Evolutionary conservation across 352 stramenopile genomes (phyloP).

Genomic region (Discostella stelligera): DNA sequence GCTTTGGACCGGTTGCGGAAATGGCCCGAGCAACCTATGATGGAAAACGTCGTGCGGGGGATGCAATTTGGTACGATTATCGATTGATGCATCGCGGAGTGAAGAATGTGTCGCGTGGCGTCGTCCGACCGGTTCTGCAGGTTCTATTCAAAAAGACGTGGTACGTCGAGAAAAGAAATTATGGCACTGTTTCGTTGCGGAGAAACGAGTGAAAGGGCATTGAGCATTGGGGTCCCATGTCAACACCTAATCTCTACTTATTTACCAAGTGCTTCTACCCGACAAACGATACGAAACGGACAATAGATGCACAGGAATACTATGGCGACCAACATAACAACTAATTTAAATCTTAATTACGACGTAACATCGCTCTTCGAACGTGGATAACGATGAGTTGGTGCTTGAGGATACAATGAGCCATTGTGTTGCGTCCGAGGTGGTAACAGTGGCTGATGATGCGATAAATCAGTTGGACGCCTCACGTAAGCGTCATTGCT

Average conservation of each 20-base stretch:
- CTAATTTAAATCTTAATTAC: not conserved
- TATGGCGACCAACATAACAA: not conserved
- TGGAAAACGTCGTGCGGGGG: slow-evolving; percentile 42
- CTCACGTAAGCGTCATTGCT: not conserved
- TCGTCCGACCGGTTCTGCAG: slow-evolving; percentile 58
- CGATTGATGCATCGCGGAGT: slow-evolving; percentile 65
- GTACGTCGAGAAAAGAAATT: slow-evolving; percentile 67
- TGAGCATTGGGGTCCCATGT: too few relatives aligned
- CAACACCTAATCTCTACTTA: too few relatives aligned
- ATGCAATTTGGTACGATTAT: slow-evolving; percentile 71
- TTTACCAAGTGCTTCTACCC: too few relatives aligned
- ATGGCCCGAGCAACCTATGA: slow-evolving; percentile 37
- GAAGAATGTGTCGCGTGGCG: slow-evolving; percentile 32
- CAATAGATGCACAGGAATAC: too few relatives aligned
- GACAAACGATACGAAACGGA: too few relatives aligned
- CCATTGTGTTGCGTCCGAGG: not conserved
- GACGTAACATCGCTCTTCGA: slow-evolving; percentile 6
- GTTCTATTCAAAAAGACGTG: slow-evolving; percentile 60
- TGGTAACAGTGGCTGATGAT: not conserved
- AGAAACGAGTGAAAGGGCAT: not conserved
- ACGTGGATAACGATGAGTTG: not conserved
- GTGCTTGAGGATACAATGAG: not conserved
- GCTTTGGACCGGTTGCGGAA: slow-evolving; percentile 55
- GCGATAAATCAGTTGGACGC: not conserved
- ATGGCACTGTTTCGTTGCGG: slow-evolving; percentile 39